These are phyloP conservation scores for Chenopodium suecicum DNA, from an alignment of 148 eudicot genomes.

Conservation along the genomic window DNA sequence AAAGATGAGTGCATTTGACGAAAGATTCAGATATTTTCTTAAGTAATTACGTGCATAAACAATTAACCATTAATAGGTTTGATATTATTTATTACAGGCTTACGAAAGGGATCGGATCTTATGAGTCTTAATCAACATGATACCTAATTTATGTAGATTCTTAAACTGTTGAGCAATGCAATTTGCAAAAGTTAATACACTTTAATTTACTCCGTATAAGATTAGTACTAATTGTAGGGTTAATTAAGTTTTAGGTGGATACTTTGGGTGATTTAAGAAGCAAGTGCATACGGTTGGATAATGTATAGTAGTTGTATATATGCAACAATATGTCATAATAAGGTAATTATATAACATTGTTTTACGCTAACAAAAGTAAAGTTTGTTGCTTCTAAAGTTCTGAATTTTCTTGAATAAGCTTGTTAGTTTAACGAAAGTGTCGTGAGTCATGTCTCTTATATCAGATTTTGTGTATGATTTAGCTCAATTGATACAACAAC, in stretches of 20 bases:
- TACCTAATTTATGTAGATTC: conserved; percentile 18
- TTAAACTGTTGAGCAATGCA: conserved; percentile 13
- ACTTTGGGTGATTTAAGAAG: not conserved
- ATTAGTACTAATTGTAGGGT: not conserved
- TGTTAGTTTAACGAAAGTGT: not conserved
- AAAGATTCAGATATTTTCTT: not conserved
- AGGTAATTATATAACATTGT: not conserved
- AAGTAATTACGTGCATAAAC: not conserved
- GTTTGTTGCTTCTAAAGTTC: not conserved
- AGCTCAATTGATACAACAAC: not conserved
- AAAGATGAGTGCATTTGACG: conserved; percentile 9
- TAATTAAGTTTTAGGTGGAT: conserved; percentile 16
- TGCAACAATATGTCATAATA: not conserved
- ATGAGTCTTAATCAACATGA: conserved; percentile 21
- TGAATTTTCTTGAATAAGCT: not conserved
- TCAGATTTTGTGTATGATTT: not conserved
- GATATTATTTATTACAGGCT: not conserved
- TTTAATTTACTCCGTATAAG: not conserved
- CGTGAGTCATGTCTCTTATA: no score
- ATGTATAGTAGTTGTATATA: not conserved
- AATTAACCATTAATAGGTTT: not conserved
- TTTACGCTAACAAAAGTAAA: not conserved
- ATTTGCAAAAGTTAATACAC: conserved; percentile 12
- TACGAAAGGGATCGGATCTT: conserved; percentile 17
- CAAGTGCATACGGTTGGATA: conserved; percentile 19